Evolutionary conservation across 2,329 filamentous ascomycete genomes (phyloP).

Genomic region (Monilinia laxa): DNA sequence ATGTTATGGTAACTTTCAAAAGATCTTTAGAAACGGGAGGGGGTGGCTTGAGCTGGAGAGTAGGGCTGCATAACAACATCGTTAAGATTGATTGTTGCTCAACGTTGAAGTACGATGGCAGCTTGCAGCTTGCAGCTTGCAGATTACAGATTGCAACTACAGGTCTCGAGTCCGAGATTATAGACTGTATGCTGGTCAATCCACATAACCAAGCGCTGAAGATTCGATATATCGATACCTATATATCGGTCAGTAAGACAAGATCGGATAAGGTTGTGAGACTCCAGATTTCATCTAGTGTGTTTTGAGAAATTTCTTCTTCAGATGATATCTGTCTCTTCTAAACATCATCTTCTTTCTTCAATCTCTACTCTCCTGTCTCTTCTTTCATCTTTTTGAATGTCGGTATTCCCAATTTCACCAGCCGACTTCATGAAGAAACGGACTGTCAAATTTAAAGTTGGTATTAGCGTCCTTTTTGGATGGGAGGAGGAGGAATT

Average conservation of each 20-base stretch:
- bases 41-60: not conserved
- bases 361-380: too few relatives aligned
- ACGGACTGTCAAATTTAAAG: conserved; percentile 21
- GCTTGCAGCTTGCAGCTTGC: conserved; percentile 20
- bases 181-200: conserved; percentile 11
- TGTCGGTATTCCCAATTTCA: conserved; percentile 14
- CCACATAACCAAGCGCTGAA: conserved; percentile 13
- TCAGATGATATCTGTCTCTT: conserved; percentile 13
- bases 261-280: conserved; percentile 27
- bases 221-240: conserved; percentile 20
- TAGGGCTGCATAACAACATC: conserved; percentile 22
- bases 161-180: conserved; percentile 1
- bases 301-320: conserved; percentile 15
- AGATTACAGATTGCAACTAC: conserved; percentile 14
- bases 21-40: conserved; percentile 1
- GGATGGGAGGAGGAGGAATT: not conserved
- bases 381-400: not conserved
- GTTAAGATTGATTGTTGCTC: conserved; percentile 21
- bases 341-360: not conserved
- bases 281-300: conserved; percentile 22
- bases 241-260: conserved; percentile 22
- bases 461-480: conserved; percentile 16
- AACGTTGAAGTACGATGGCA: conserved; percentile 17
- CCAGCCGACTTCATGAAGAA: conserved; percentile 20
- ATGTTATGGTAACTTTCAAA: not conserved